These are phyloP conservation scores for Alternaria conjuncta DNA, from an alignment of 2,329 filamentous ascomycete species.

Conservation along the genomic window DNA sequence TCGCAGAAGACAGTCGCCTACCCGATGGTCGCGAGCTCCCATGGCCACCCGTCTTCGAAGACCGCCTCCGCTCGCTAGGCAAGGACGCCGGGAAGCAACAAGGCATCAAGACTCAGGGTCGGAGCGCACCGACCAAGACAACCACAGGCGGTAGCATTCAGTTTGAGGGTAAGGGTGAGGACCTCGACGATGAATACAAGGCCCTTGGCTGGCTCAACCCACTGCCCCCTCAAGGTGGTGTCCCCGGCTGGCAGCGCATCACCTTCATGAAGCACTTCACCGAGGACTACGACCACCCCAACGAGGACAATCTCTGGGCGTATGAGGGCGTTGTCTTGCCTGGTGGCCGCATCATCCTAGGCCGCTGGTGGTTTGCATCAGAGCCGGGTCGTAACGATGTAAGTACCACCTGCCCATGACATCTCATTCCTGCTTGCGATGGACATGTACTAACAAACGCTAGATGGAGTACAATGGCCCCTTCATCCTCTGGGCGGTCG, in stretches of 20 bases:
- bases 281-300: constrained; percentile 33
- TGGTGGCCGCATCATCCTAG: constrained; percentile 55
- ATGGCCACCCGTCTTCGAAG: constrained; percentile 53
- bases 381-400: constrained; percentile 30
- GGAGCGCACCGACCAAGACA: constrained; percentile 13
- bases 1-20: constrained; percentile 16
- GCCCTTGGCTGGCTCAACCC: constrained; percentile 58
- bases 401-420: constrained; percentile 8
- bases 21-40: constrained; percentile 16
- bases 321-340: constrained; percentile 59
- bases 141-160: constrained; percentile 31
- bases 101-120: constrained; percentile 16
- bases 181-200: constrained; percentile 43
- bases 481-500: constrained; percentile 49
- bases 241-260: constrained; percentile 62
- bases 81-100: constrained; percentile 9
- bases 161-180: constrained; percentile 49
- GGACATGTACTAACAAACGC: constrained; percentile 11
- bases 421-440: neutral
- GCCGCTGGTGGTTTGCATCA: constrained; percentile 55
- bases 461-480: constrained; percentile 34
- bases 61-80: constrained; percentile 46
- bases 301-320: constrained; percentile 53
- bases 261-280: constrained; percentile 61
- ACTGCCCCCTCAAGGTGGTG: constrained; percentile 53